Evolutionary conservation across 257 asterid species (phyloP).

Genomic region (Leptodermis oblonga): DNA sequence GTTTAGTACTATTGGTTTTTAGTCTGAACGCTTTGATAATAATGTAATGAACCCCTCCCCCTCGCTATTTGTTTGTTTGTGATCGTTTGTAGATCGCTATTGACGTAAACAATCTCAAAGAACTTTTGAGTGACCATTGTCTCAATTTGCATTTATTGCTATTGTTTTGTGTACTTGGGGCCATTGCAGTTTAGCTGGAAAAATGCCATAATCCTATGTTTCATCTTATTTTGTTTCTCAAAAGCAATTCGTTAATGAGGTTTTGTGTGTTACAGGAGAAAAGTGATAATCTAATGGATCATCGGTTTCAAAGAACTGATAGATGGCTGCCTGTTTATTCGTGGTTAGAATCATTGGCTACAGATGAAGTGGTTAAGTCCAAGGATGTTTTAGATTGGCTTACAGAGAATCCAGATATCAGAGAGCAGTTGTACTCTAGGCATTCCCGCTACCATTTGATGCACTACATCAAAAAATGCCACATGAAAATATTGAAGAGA

Average conservation of each 20-base stretch:
- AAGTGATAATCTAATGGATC: conserved; percentile 40
- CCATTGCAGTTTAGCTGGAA: not conserved
- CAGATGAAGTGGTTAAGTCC: conserved; percentile 77
- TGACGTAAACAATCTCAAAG: no score
- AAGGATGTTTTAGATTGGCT: conserved; percentile 84
- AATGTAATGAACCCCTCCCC: not conserved
- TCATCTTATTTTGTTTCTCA: not conserved
- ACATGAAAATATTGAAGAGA: conserved; percentile 79
- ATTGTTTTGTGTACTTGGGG: not conserved
- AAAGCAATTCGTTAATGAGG: not conserved
- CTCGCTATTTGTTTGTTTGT: no score
- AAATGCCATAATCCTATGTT: not conserved
- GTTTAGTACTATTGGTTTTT: no score
- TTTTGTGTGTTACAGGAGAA: conserved; percentile 30
- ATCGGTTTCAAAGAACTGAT: conserved; percentile 95
- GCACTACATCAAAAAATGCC: conserved; percentile 92
- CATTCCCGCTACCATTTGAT: conserved; percentile 94
- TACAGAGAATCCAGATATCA: conserved; percentile 59
- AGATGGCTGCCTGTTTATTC: conserved; percentile 91
- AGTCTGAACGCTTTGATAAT: no score
- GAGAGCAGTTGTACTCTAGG: conserved; percentile 66
- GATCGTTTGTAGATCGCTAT: no score
- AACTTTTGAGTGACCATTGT: no score
- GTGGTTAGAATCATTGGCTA: conserved; percentile 77
- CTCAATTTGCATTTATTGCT: no score